Percentiles rank a stretch among this genome's conserved stretches.
phyloP scores from a whole-genome alignment of 2,329 filamentous ascomycete species.

The Alternaria viburni region DNA sequence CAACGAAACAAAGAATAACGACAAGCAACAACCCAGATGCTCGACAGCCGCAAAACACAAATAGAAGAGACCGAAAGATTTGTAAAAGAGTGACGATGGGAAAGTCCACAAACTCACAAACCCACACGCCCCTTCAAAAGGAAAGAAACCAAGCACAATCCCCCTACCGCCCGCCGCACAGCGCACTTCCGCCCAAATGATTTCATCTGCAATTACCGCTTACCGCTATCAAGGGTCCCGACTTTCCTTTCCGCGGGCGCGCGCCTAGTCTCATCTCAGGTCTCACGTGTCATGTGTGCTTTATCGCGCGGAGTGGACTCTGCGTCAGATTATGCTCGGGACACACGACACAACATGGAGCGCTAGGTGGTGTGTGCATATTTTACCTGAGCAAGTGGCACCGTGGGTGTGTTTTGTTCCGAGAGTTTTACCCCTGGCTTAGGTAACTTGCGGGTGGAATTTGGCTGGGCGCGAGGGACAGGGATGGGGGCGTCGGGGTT shows the following conservation, averaged over 20 bases:
- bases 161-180: background rate
- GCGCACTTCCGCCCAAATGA: background rate
- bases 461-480: background rate
- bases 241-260: background rate
- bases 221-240: conserved; percentile 1
- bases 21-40: background rate
- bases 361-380: background rate
- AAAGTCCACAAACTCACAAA: background rate
- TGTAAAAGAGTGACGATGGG: background rate
- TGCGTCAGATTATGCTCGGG: background rate
- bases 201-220: background rate
- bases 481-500: background rate
- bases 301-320: background rate
- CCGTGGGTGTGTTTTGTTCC: background rate
- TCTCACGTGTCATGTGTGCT: background rate
- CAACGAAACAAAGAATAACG: background rate
- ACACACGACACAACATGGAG: background rate
- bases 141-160: background rate
- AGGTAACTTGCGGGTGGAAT: background rate
- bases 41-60: background rate
- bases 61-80: background rate
- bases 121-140: background rate
- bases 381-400: background rate
- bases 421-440: conserved; percentile 1
- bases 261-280: background rate